Evolutionary conservation across 495 filamentous ascomycete genomes (phyloP).

Genomic region (Trichoderma virens): DNA sequence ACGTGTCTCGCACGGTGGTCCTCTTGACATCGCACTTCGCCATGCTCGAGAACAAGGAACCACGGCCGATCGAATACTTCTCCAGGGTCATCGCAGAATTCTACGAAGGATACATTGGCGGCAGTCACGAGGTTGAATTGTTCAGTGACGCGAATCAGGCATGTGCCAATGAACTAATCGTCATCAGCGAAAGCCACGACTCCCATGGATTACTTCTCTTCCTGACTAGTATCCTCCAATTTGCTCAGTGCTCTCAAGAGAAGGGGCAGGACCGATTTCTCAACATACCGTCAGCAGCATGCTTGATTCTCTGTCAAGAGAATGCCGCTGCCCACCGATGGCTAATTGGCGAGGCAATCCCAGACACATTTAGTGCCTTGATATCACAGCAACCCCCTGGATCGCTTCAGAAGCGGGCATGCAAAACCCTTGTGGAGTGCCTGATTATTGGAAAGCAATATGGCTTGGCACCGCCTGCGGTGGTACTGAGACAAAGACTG

Average conservation of each 20-base stretch:
- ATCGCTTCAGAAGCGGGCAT: conserved; percentile 20
- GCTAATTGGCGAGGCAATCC: conserved; percentile 22
- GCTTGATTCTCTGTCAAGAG: conserved; percentile 21
- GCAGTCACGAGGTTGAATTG: conserved; percentile 21
- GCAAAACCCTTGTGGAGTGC: conserved; percentile 20
- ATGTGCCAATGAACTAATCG: conserved; percentile 21
- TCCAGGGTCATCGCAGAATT: conserved; percentile 22
- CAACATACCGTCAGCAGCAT: conserved; percentile 13
- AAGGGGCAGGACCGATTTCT: too few relatives aligned
- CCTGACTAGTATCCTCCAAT: conserved; percentile 22
- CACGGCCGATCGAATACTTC: conserved; percentile 24
- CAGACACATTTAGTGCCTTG: conserved; percentile 16
- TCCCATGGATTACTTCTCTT: conserved; percentile 20
- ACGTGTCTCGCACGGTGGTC: conserved; percentile 19
- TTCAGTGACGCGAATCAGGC: conserved; percentile 24
- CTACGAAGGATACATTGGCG: conserved; percentile 27
- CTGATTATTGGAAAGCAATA: conserved; percentile 25
- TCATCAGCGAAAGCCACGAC: conserved; percentile 21
- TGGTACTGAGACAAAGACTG: conserved; percentile 18
- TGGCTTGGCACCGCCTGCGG: conserved; percentile 17
- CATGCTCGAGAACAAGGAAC: conserved; percentile 27
- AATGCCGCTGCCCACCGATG: conserved; percentile 20
- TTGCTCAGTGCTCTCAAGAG: background rate
- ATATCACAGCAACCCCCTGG: conserved; percentile 20
- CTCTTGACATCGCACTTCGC: conserved; percentile 23